phyloP scores from a whole-genome alignment of 1,284 basidiomycete species.

The Erythrobasidium hasegawianum region DNA sequence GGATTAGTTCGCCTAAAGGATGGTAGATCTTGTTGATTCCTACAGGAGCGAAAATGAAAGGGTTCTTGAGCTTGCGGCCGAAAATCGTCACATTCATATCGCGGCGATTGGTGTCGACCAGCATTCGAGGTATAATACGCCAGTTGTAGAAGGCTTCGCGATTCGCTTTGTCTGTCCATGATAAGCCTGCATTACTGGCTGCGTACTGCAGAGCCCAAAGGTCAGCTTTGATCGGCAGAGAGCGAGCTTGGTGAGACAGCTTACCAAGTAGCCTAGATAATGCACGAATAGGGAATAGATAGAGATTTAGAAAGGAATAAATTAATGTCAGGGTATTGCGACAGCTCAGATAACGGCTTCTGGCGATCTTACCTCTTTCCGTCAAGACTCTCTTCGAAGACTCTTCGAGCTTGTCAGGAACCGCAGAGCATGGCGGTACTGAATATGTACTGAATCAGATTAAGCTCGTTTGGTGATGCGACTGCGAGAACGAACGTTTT shows the following conservation, averaged over 20 bases:
- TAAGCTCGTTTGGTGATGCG: neutral
- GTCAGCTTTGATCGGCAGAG: conserved; percentile 15
- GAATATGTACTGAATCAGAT: neutral
- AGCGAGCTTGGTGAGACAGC: neutral
- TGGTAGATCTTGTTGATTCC: conserved; percentile 69
- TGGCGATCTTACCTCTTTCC: neutral
- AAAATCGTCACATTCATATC: conserved; percentile 61
- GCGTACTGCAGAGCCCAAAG: conserved; percentile 9
- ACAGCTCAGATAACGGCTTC: too few species aligned
- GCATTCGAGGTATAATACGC: conserved; percentile 65
- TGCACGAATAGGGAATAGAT: neutral
- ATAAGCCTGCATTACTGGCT: conserved; percentile 54
- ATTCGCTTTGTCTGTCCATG: conserved; percentile 59
- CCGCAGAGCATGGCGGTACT: conserved; percentile 6
- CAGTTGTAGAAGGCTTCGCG: conserved; percentile 48
- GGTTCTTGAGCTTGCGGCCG: conserved; percentile 55
- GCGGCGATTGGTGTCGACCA: conserved; percentile 63
- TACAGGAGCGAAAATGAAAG: conserved; percentile 62
- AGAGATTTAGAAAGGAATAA: too few species aligned
- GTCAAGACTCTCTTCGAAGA: conserved; percentile 10
- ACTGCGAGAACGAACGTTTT: neutral
- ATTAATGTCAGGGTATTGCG: too few species aligned
- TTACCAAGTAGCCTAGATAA: neutral
- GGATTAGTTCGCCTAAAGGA: conserved; percentile 63
- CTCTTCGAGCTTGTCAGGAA: conserved; percentile 10